phyloP scores from a whole-genome alignment of 1,284 basidiomycete genomes.

The Phylloporus sp. region DNA sequence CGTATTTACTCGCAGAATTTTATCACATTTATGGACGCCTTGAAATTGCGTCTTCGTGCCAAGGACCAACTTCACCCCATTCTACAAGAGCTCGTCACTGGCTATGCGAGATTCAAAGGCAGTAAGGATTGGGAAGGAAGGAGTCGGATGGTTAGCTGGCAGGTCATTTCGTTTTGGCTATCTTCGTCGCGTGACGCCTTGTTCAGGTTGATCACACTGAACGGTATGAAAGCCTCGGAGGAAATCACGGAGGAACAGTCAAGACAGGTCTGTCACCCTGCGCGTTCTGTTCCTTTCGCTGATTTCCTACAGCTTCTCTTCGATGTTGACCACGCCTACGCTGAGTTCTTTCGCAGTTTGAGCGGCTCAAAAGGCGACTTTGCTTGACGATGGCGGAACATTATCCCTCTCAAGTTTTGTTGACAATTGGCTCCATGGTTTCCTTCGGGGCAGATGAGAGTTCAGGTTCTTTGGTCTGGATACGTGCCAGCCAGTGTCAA shows the following conservation, averaged over 20 bases:
- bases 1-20: conserved; percentile 66
- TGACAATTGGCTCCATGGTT: too few relatives aligned
- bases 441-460: too few relatives aligned
- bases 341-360: conserved; percentile 92
- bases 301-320: conserved; percentile 75
- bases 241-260: conserved; percentile 97
- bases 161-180: conserved; percentile 27
- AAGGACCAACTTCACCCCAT: conserved; percentile 98
- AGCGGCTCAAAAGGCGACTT: conserved; percentile 47
- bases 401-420: neutral
- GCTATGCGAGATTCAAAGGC: conserved; percentile 91
- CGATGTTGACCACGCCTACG: conserved; percentile 96
- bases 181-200: neutral
- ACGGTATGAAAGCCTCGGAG: conserved; percentile 96
- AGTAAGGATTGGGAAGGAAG: conserved; percentile 95
- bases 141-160: conserved; percentile 94
- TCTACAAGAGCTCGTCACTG: conserved; percentile 91
- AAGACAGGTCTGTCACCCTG: conserved; percentile 67
- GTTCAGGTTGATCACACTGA: conserved; percentile 90
- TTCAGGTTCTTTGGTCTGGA: too few relatives aligned
- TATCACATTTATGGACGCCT: conserved; percentile 98
- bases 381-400: conserved; percentile 18
- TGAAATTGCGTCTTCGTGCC: conserved; percentile 90
- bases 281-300: neutral
- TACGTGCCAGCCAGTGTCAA: too few relatives aligned